A percentile compares a stretch with the other conserved stretches of the same genome.
These are phyloP conservation scores for Torrubiellomyces zombiae DNA, from an alignment of 2,329 filamentous ascomycete genomes.

Conservation along the genomic window DNA sequence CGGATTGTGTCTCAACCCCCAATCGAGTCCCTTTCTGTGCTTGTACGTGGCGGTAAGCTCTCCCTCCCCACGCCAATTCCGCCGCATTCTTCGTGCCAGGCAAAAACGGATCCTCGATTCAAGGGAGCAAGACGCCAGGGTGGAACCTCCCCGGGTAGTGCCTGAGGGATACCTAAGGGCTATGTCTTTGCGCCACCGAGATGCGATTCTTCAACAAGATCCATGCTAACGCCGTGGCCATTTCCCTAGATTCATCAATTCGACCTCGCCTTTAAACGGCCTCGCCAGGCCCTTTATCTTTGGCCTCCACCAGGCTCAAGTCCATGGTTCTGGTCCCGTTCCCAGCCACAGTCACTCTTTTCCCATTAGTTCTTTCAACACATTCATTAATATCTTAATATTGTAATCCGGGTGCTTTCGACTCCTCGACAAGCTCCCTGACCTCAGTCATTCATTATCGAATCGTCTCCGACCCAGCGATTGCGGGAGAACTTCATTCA, in stretches of 20 bases:
- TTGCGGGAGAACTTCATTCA: constrained; percentile 34
- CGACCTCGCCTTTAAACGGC: constrained; percentile 29
- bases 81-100: constrained; percentile 12
- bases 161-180: constrained; percentile 5
- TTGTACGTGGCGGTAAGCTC: constrained; percentile 36
- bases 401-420: constrained; percentile 26
- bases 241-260: constrained; percentile 24
- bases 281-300: constrained; percentile 25
- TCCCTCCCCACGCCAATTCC: constrained; percentile 10
- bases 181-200: constrained; percentile 9
- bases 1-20: constrained; percentile 30
- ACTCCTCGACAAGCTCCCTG: constrained; percentile 15
- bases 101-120: constrained; percentile 9
- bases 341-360: constrained; percentile 43
- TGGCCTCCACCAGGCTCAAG: constrained; percentile 13
- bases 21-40: too few species aligned
- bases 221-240: constrained; percentile 15
- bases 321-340: constrained; percentile 27
- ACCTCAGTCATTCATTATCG: constrained; percentile 22
- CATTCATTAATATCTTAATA: constrained; percentile 45
- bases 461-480: constrained; percentile 25
- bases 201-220: constrained; percentile 9
- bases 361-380: constrained; percentile 29
- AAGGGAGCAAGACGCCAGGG: constrained; percentile 13
- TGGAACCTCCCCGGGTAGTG: constrained; percentile 3